Evolutionary conservation across 805 yeast species (phyloP), one percentile per base, ranked within the genome.

Genomic region (Pichia exigua): DNA sequence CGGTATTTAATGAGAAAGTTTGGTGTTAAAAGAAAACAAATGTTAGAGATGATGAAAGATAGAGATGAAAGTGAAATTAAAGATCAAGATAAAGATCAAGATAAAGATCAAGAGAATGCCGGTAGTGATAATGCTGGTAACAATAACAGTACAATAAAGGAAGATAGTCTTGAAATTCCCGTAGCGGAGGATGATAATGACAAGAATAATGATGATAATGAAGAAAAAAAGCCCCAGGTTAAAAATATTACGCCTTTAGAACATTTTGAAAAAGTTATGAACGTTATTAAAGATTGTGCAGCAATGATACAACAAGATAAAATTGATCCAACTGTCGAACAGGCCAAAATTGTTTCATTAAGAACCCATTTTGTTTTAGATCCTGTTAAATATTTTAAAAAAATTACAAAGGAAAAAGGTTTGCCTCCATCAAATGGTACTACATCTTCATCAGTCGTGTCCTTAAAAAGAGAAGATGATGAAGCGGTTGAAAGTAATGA

Each of bases 1-100:
- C 74, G 80, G 55, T 91, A 91, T 67, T 67, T 92, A 56, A 75
- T 76, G 56, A 73, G 76, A 57, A 87, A 86, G 64, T 83, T 83
- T 57, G 71, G 74, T 45, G 54, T 59, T 22, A 62, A 58, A 53
- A 57, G 49, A 59, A 61, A 57, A 57, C 63, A 56, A 30, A 53
- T 58, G 20, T 51, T 56, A 8, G 61, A 56, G 18, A 59, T 47
- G 15, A 54, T 44, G 38, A 46, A 44, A 21, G 32, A 44, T 18
- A 18, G 38, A 17, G 55, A 49, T 7, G 38, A 35, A 39, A 30
- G 28, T 22, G 60, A 58, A 13, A 58, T 53, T 4, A 52, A 54
- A 39, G 39, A 47, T 4, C 48, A 24, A n/a, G 18, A 39, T n/a
- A n/a, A n/a, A n/a, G n/a, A n/a, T n/a, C n/a, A n/a, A n/a, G n/a